Conservation (phyloP, 129 eudicot species). For the Dittrichia graveolens region DNA sequence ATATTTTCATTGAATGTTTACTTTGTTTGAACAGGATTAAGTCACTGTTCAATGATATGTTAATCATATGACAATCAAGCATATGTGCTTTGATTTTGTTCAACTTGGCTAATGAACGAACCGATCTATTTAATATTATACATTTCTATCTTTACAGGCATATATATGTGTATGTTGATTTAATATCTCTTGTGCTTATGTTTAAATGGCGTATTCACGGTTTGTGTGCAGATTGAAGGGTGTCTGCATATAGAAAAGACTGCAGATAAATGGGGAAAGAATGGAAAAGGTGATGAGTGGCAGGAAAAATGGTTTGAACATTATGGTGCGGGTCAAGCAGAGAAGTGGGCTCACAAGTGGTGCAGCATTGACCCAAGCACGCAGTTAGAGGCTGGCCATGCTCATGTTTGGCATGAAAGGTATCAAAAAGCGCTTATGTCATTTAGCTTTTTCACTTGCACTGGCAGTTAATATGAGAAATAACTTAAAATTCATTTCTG, state of each 20-base stretch:
- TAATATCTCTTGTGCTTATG: constrained; percentile 9
- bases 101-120: neutral
- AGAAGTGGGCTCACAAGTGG: constrained; percentile 98
- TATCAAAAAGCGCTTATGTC: constrained; percentile 23
- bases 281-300: constrained; percentile 83
- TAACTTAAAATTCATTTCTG: neutral
- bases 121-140: neutral
- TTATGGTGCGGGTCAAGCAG: constrained; percentile 85
- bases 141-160: neutral
- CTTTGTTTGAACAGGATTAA: neutral
- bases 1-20: neutral
- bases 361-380: constrained; percentile 89
- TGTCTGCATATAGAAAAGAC: constrained; percentile 76
- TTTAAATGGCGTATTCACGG: neutral
- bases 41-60: neutral
- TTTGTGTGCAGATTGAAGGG: constrained; percentile 67
- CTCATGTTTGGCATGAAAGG: constrained; percentile 99
- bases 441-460: neutral
- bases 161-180: constrained; percentile 11
- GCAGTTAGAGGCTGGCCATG: constrained; percentile 85
- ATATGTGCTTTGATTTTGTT: constrained; percentile 10
- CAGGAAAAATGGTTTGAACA: constrained; percentile 92
- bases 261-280: constrained; percentile 96
- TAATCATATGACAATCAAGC: neutral
- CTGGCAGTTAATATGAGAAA: neutral